Conservation (phyloP, 2,329 filamentous ascomycete genomes). For the Aphanoascus verrucosus region DNA sequence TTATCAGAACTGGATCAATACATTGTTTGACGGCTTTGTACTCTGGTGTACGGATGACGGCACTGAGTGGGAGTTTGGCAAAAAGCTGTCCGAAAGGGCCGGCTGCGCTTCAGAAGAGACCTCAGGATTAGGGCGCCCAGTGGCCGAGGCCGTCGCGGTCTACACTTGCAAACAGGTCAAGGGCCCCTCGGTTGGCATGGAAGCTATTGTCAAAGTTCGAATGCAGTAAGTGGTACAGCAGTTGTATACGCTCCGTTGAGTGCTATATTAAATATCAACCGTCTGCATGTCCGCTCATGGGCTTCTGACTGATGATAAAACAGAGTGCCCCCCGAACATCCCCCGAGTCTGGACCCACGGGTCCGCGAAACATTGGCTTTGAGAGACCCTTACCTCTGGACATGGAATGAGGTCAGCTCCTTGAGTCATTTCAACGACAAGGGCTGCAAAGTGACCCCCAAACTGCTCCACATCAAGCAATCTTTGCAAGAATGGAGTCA, state of each 20-base stretch:
- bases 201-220: conserved; percentile 11
- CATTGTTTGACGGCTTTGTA: not conserved
- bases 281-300: too few relatives aligned
- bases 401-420: not conserved
- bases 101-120: not conserved
- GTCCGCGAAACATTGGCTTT: not conserved
- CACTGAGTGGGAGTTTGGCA: not conserved
- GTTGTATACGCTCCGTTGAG: too few relatives aligned
- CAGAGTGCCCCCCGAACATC: too few relatives aligned
- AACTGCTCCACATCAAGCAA: not conserved
- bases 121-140: not conserved
- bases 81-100: not conserved
- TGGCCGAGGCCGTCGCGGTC: conserved; percentile 2
- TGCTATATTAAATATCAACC: too few relatives aligned
- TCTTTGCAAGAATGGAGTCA: not conserved
- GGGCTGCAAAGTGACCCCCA: conserved; percentile 7
- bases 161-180: conserved; percentile 8
- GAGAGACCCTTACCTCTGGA: not conserved
- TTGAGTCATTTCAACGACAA: conserved; percentile 3
- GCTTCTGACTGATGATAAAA: not conserved
- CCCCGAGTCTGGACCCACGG: too few relatives aligned
- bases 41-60: not conserved
- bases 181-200: not conserved
- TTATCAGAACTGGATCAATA: conserved; percentile 1
- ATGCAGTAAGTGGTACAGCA: conserved; percentile 9